Percentiles rank a stretch among this genome's conserved stretches.
Evolutionary conservation across 805 yeast genomes (phyloP).

Genomic region (Metschnikowia koreensis): DNA sequence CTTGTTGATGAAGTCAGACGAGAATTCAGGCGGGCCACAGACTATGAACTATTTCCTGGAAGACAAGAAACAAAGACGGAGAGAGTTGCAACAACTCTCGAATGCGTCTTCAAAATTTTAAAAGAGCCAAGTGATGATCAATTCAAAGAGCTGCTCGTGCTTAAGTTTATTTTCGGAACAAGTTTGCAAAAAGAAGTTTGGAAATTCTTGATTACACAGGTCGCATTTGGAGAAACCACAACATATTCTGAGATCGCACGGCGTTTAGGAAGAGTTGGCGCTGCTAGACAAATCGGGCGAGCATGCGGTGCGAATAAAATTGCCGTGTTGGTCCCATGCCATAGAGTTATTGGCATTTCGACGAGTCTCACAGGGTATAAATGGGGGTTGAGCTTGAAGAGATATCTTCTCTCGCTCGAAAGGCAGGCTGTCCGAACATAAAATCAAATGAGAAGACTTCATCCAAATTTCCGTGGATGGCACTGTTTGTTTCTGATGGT

Average conservation of each 20-base stretch:
- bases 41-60: constrained; percentile 10
- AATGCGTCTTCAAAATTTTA: constrained; percentile 5
- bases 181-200: constrained; percentile 38
- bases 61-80: neutral
- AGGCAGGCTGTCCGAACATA: constrained; percentile 12
- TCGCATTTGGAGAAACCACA: constrained; percentile 28
- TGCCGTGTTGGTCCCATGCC: constrained; percentile 44
- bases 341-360: constrained; percentile 33
- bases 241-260: constrained; percentile 35
- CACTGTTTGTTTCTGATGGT: constrained; percentile 2
- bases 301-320: constrained; percentile 41
- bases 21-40: constrained; percentile 10
- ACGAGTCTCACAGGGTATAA: constrained; percentile 37
- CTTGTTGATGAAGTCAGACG: constrained; percentile 15
- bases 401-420: constrained; percentile 12
- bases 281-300: constrained; percentile 40
- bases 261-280: constrained; percentile 25
- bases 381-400: constrained; percentile 37
- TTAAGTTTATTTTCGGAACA: constrained; percentile 35
- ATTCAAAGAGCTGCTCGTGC: constrained; percentile 6
- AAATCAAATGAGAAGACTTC: constrained; percentile 12
- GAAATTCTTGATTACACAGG: constrained; percentile 25
- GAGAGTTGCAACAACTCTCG: neutral
- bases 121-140: constrained; percentile 7
- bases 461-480: constrained; percentile 7